Percentiles rank a stretch among this genome's conserved stretches.
These are phyloP conservation scores for Brassica hybrid DNA, from an alignment of 441 rosid genomes.

Conservation along the genomic window DNA sequence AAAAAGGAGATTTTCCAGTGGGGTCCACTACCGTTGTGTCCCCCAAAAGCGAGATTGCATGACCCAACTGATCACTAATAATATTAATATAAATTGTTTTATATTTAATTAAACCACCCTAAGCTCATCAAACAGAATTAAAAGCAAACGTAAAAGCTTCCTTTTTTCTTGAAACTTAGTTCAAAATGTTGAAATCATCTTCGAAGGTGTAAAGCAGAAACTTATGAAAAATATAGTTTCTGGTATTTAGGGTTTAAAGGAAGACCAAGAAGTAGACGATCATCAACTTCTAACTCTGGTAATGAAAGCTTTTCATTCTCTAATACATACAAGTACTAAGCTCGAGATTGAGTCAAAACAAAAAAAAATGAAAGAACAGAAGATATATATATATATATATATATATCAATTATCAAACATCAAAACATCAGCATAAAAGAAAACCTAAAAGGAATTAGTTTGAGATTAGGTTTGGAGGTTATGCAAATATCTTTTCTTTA, in stretches of 20 bases:
- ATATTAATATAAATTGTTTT: not conserved
- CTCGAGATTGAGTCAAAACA: not conserved
- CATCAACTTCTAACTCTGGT: constrained; percentile 21
- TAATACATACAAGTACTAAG: not conserved
- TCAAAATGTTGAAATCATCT: constrained; percentile 15
- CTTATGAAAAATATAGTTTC: not conserved
- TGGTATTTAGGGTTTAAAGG: not conserved
- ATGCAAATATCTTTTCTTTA: not conserved
- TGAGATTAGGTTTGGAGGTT: constrained; percentile 34
- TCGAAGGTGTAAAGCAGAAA: constrained; percentile 2
- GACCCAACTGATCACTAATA: constrained; percentile 39
- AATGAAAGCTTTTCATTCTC: constrained; percentile 1
- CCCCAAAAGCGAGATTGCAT: constrained; percentile 38
- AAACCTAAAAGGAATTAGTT: constrained; percentile 27
- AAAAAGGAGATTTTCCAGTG: constrained; percentile 31
- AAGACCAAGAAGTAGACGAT: constrained; percentile 22
- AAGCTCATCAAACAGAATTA: constrained; percentile 32
- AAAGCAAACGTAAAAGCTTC: constrained; percentile 14
- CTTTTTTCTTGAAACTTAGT: not conserved
- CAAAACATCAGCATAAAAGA: not conserved
- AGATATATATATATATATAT: not conserved
- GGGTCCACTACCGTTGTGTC: constrained; percentile 41
- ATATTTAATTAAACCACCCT: constrained; percentile 7
- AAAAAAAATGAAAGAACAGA: not conserved
- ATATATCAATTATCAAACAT: not conserved